Base-by-base conservation (phyloP, 768 basidiomycete species). In the Tremella fuciformis region DNA sequence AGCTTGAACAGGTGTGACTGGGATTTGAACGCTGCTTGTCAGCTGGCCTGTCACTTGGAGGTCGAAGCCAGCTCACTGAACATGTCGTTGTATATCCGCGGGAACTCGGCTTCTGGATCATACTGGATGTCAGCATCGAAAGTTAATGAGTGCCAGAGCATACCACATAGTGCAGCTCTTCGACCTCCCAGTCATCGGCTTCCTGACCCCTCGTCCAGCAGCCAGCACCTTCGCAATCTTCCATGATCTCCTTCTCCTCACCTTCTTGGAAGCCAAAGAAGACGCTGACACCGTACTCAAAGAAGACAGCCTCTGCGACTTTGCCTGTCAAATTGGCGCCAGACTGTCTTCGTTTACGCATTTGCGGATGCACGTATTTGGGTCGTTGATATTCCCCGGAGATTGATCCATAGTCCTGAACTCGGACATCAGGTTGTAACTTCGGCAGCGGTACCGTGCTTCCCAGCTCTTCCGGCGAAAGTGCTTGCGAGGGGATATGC, bases 11-110 rank as follows among this genome's bases (percentile, higher is more conserved):
- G 58, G 24, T 66, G 63, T 0, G 91, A 93, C 22, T 86, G 87
- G 0, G 89, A 88, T 79, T 92, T 93, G 72, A 96, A 86, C 2
- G 93, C 91, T 93, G 64, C 49, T 24, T 40, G 37, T 50, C 29
- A 54, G 49, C 26, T 19, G 0, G 21, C 15, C 46, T 37, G 1
- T 3, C 37, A 1, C 19, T 16, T 25, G 34, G 18, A 15, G 3
- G 48, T 11, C 19, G 18, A 8, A 22, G 2, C 29, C n/a, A 6
- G 81, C 87, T 65, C 70, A 92, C 91, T 92, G 79, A 93, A 94
- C 78, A 93, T 89, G 76, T 94, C 92, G 62, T 97, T 94, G 79
- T 89, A 96, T 63, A 97, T 92, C 47, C 92, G 84, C 15, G 92
- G 93, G 67, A 87, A 91, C 0, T 84, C 81, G 9, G 92, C 90